Base-by-base conservation (phyloP, 441 rosid genomes). In the Aleurites moluccanus region DNA sequence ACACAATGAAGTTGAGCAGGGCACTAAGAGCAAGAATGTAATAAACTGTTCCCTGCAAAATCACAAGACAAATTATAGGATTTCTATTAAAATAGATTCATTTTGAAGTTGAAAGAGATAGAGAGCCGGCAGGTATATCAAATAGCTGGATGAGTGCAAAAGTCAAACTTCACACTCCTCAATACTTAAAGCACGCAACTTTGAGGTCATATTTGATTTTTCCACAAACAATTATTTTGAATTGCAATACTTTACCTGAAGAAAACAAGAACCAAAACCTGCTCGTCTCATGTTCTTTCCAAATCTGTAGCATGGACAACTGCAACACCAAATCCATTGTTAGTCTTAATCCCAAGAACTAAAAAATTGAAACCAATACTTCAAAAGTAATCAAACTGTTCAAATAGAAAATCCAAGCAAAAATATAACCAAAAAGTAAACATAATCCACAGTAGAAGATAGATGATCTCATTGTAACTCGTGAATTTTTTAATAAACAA, bases 241-340 rank as follows among this genome's bases (percentile, higher is more conserved):
- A 50, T 38, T 59, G 62, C 33, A 60, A n/a, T 3, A 65, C 18
- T 47, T 50, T 79, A 92, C 97, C 97, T 90, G 99, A 80, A 92
- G 76, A 81, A 92, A 91, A 75, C 96, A 92, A 75, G 86, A 83
- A 79, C 97, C 92, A 27, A 92, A 91, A 69, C 99, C 97, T 35
- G 89, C 81, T 66, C 98, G 89, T 55, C 84, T 80, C 98, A 92
- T 91, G 86, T 94, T 94, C 80, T 87, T 90, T 74, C 94, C 97
- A 59, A 92, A 94, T 86, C 93, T 89, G 53, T 90, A 92, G 83
- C 97, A 91, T 3, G 98, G 97, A 81, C 97, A 94, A 72, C 98
- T 94, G 89, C 88, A 86, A 78, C 66, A 84, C 60, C 77, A 81
- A 79, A 74, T 2, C 65, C 59, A 66, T 15, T 27, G 71, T 82